phyloP scores from a whole-genome alignment of 2,329 filamentous ascomycete species.

The Fusarium cyanostomum region DNA sequence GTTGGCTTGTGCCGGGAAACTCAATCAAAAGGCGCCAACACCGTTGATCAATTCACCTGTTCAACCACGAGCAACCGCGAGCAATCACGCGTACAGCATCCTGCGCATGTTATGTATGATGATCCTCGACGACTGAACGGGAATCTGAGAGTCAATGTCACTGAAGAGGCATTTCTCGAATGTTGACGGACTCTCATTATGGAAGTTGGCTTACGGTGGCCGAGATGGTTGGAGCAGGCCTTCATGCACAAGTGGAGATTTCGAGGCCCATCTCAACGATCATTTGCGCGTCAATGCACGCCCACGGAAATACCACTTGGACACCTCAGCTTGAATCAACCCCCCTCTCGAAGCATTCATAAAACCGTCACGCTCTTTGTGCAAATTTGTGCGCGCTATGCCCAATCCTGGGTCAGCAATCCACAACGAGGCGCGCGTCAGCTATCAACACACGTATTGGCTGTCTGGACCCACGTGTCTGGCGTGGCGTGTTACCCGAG shows the following conservation, averaged over 20 bases:
- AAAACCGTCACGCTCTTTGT: conserved; percentile 9
- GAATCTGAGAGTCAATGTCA: background rate
- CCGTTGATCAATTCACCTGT: conserved; percentile 25
- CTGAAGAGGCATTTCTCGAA: background rate
- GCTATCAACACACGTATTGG: conserved; percentile 6
- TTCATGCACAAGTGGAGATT: conserved; percentile 19
- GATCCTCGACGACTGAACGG: background rate
- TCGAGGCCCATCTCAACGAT: conserved; percentile 12
- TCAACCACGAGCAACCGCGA: conserved; percentile 12
- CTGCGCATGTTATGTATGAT: background rate
- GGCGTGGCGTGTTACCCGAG: conserved; percentile 9
- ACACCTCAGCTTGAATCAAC: background rate
- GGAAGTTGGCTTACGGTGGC: background rate
- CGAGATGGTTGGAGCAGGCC: conserved; percentile 7
- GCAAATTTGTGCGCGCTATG: conserved; percentile 4
- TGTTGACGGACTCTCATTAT: background rate
- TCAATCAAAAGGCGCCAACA: conserved; percentile 6
- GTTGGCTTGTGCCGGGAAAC: conserved; percentile 2
- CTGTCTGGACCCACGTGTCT: conserved; percentile 31
- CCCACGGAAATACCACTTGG: background rate
- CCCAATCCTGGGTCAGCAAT: background rate
- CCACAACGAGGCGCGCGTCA: conserved; percentile 18
- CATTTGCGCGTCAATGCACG: conserved; percentile 36
- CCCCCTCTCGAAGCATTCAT: conserved; percentile 6
- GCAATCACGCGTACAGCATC: background rate